phyloP scores from a whole-genome alignment of 1,284 basidiomycete species.

The Cutaneotrichosporon dermatis region DNA sequence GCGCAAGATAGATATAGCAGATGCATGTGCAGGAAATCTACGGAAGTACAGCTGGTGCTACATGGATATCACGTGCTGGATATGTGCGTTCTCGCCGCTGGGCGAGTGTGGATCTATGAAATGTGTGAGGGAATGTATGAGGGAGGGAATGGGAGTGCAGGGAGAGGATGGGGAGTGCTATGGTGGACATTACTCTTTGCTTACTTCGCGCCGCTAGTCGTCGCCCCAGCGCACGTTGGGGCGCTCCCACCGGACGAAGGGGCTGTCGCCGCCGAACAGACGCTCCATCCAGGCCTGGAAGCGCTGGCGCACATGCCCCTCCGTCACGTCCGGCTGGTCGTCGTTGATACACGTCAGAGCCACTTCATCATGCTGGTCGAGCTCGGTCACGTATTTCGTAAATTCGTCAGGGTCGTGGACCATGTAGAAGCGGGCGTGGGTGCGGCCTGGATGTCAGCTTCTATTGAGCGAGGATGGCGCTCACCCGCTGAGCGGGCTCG shows the following conservation, averaged over 20 bases:
- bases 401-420: constrained; percentile 23
- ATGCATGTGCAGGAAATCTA: background rate
- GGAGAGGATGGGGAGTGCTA: too few species aligned
- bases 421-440: constrained; percentile 27
- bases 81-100: background rate
- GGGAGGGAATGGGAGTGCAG: too few species aligned
- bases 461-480: too few species aligned
- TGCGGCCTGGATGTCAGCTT: constrained; percentile 10
- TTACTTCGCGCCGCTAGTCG: background rate
- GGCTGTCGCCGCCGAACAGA: constrained; percentile 17
- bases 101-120: background rate
- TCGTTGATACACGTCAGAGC: constrained; percentile 40
- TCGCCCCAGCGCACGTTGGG: constrained; percentile 6
- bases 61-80: background rate
- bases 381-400: constrained; percentile 8
- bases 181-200: background rate
- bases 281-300: constrained; percentile 26
- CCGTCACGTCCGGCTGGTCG: constrained; percentile 31
- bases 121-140: background rate
- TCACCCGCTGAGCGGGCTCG: too few species aligned
- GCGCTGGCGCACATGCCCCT: constrained; percentile 2
- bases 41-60: background rate
- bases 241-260: constrained; percentile 24
- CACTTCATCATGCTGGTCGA: constrained; percentile 17
- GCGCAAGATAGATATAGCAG: too few species aligned